Conservation (phyloP, 345 rosid genomes). For the Syzygium aqueum region DNA sequence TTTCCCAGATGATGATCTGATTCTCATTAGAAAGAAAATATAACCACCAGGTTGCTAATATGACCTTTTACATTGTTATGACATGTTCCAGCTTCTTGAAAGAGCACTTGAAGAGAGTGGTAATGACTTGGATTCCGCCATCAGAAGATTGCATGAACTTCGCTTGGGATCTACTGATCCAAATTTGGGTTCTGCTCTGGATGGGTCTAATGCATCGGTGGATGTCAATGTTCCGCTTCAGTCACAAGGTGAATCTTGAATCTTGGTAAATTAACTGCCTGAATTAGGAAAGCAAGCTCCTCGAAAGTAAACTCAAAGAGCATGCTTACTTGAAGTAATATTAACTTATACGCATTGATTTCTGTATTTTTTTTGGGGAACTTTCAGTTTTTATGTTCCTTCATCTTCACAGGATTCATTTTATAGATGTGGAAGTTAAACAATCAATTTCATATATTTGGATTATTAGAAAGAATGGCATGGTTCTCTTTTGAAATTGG, state of each 20-base stretch:
- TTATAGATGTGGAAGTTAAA: not conserved
- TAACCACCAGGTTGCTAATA: not conserved
- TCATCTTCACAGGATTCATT: not conserved
- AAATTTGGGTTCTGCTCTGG: slow-evolving; percentile 10
- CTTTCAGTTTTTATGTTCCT: not conserved
- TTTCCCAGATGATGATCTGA: not conserved
- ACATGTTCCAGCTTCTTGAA: slow-evolving; percentile 47
- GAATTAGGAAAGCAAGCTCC: not conserved
- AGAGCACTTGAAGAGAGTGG: slow-evolving; percentile 76
- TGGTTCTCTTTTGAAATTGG: not conserved
- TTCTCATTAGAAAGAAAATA: not conserved
- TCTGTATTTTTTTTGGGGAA: not conserved
- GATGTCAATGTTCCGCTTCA: slow-evolving; percentile 19
- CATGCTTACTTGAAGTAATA: not conserved
- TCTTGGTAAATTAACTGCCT: not conserved
- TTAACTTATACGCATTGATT: not conserved
- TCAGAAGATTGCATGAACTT: slow-evolving; percentile 75
- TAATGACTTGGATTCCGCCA: slow-evolving; percentile 79
- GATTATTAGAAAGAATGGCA: not conserved
- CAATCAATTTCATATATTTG: not conserved
- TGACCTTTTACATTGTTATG: not conserved
- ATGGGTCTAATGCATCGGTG: slow-evolving; percentile 11
- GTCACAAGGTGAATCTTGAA: slow-evolving; percentile 31
- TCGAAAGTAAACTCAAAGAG: no score
- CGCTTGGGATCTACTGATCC: slow-evolving; percentile 54